Conservation (phyloP, 257 asterid species). For the Perilla frutescens region DNA sequence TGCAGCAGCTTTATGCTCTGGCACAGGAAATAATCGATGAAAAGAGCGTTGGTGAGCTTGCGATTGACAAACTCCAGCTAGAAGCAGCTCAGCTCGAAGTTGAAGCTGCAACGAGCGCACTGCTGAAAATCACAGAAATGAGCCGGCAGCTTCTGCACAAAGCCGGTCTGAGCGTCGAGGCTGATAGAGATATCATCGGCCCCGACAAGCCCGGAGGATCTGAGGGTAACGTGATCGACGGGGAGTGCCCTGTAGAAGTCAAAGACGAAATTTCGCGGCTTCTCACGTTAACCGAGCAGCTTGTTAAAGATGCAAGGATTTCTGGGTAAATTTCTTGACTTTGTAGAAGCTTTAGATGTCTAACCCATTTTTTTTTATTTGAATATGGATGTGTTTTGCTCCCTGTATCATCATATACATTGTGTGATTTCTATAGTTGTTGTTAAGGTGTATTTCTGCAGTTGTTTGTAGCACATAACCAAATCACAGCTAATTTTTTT, state of each 20-base stretch:
- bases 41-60: constrained; percentile 62
- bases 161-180: constrained; percentile 45
- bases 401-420: neutral
- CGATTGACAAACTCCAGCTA: constrained; percentile 70
- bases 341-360: constrained; percentile 34
- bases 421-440: neutral
- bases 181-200: constrained; percentile 33
- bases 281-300: constrained; percentile 65
- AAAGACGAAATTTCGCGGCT: constrained; percentile 66
- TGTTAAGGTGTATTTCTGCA: neutral
- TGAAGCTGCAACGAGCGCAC: constrained; percentile 78
- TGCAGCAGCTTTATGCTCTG: constrained; percentile 56
- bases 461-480: no score
- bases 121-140: constrained; percentile 68
- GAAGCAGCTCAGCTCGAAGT: constrained; percentile 78
- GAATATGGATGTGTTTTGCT: neutral
- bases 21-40: constrained; percentile 62
- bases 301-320: constrained; percentile 62
- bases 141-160: constrained; percentile 64
- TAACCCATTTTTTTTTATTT: constrained; percentile 35
- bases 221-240: neutral
- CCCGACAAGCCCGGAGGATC: constrained; percentile 9
- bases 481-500: no score
- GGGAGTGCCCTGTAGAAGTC: constrained; percentile 48
- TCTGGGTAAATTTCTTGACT: constrained; percentile 30